These are phyloP conservation scores for Dacryopinax primogenitus DNA, from an alignment of 768 basidiomycete species.

Conservation along the genomic window DNA sequence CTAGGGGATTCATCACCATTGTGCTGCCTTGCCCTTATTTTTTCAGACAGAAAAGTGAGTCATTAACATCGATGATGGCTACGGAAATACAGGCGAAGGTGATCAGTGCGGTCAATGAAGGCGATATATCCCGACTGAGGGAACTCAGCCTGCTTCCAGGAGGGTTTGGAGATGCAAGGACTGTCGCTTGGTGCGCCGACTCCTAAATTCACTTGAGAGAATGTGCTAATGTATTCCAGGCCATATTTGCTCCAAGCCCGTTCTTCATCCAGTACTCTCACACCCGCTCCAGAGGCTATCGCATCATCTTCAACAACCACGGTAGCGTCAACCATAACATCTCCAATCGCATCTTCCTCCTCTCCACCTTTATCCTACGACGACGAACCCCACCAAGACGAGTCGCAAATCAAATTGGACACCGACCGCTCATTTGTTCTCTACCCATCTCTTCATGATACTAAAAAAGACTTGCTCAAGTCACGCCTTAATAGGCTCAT, in stretches of 20 bases:
- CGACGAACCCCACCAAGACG: conserved; percentile 48
- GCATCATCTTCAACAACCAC: no score
- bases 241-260: conserved; percentile 27
- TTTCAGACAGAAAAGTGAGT: no score
- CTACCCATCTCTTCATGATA: conserved; percentile 42
- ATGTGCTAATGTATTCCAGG: conserved; percentile 25
- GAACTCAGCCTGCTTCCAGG: conserved; percentile 40
- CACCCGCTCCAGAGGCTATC: not conserved
- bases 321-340: no score
- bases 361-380: not conserved
- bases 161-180: conserved; percentile 51
- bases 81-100: not conserved
- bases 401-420: conserved; percentile 76
- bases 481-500: conserved; percentile 56
- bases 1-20: no score
- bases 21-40: no score
- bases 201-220: conserved; percentile 11
- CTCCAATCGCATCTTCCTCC: not conserved
- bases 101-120: not conserved
- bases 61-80: no score
- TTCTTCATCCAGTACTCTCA: not conserved
- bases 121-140: conserved; percentile 26
- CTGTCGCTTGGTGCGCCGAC: conserved; percentile 41
- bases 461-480: conserved; percentile 41
- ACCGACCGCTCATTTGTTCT: conserved; percentile 88